Percentiles rank a stretch among this genome's conserved stretches.
phyloP scores from a whole-genome alignment of 768 basidiomycete species.

The Postia placenta region DNA sequence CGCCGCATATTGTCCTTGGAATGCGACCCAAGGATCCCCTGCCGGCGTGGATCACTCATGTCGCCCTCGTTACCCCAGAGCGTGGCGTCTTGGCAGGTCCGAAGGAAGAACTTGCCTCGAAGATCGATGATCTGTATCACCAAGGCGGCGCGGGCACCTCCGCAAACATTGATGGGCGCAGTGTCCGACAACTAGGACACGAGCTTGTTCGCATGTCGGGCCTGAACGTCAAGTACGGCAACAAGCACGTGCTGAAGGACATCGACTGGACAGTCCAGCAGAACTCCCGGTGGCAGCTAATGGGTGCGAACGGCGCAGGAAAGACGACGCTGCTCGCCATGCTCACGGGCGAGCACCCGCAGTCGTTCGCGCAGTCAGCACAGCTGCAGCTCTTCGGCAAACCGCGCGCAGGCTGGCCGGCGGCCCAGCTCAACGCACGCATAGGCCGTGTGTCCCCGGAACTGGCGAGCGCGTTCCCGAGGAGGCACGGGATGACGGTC shows the following conservation, averaged over 20 bases:
- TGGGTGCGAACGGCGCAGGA: constrained; percentile 89
- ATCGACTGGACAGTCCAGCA: constrained; percentile 79
- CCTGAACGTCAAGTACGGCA: constrained; percentile 67
- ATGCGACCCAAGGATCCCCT: constrained; percentile 65
- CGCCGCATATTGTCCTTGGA: constrained; percentile 60
- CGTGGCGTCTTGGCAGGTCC: constrained; percentile 45
- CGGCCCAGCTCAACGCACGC: constrained; percentile 53
- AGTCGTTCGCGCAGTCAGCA: constrained; percentile 74
- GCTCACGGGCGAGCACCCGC: constrained; percentile 91
- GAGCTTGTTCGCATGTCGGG: constrained; percentile 56
- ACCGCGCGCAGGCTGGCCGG: constrained; percentile 62
- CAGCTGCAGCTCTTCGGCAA: constrained; percentile 53
- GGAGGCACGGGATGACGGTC: constrained; percentile 59
- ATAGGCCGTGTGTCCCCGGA: constrained; percentile 88
- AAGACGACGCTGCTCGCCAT: constrained; percentile 92
- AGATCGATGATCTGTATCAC: background rate
- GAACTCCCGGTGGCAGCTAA: constrained; percentile 87
- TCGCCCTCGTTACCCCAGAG: constrained; percentile 45
- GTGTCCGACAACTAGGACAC: constrained; percentile 23
- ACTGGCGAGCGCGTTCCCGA: constrained; percentile 85
- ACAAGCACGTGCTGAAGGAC: constrained; percentile 60
- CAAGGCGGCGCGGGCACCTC: background rate
- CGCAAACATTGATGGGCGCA: background rate
- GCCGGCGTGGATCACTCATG: constrained; percentile 67
- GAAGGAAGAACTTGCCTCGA: constrained; percentile 38